Evolutionary conservation across 1,284 basidiomycete genomes (phyloP).

Genomic region (Trichosporon ovoides): DNA sequence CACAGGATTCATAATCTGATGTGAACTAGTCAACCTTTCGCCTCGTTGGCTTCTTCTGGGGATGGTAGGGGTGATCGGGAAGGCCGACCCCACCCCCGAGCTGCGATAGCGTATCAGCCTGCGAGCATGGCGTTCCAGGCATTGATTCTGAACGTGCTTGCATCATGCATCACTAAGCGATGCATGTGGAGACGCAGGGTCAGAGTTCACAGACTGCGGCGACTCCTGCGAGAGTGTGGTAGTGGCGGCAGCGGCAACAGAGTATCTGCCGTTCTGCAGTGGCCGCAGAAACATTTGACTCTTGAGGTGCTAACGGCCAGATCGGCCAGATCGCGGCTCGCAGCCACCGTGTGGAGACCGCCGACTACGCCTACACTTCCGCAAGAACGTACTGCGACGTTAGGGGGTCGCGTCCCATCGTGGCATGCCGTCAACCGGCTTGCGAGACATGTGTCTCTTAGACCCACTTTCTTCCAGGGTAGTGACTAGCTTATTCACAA

Average conservation of each 20-base stretch:
- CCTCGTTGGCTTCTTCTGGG: background rate
- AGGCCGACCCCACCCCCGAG: too few species aligned
- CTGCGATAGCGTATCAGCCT: too few species aligned
- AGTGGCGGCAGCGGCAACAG: background rate
- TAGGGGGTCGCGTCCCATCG: too few species aligned
- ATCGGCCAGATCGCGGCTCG: too few species aligned
- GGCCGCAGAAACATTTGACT: too few species aligned
- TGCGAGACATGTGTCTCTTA: background rate
- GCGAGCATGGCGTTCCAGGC: too few species aligned
- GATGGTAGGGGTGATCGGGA: background rate
- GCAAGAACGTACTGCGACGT: too few species aligned
- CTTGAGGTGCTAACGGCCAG: too few species aligned
- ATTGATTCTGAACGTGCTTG: background rate
- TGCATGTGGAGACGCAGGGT: background rate
- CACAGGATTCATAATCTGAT: too few species aligned
- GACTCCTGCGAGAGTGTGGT: background rate
- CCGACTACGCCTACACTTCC: too few species aligned
- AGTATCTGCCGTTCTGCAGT: constrained; percentile 1
- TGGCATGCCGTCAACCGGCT: background rate
- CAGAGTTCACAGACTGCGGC: too few species aligned
- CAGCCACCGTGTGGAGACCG: too few species aligned
- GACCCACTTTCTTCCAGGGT: background rate
- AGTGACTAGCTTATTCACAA: background rate
- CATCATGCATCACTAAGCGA: background rate
- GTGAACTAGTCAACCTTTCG: background rate